Evolutionary conservation across 768 basidiomycete species (phyloP).

Genomic region (Hericium alpestre): DNA sequence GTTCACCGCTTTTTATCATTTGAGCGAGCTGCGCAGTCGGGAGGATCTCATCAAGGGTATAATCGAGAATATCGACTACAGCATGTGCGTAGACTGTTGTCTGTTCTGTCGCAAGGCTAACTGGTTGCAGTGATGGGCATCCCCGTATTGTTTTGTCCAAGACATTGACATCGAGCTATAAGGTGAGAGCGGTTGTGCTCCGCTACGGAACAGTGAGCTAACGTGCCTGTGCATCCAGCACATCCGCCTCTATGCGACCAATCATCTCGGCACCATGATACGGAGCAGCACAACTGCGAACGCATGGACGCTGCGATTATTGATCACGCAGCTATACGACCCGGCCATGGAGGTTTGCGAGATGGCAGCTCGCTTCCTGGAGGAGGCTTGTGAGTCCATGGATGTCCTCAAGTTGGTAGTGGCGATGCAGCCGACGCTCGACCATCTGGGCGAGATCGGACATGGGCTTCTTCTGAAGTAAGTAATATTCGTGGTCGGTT

Average conservation of each 20-base stretch:
- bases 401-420: slow-evolving; percentile 84
- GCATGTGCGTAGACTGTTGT: slow-evolving; percentile 42
- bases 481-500: slow-evolving; percentile 13
- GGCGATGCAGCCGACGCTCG: slow-evolving; percentile 88
- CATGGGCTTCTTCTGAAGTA: slow-evolving; percentile 83
- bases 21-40: slow-evolving; percentile 81
- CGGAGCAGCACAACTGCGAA: slow-evolving; percentile 53
- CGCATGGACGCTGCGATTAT: slow-evolving; percentile 82
- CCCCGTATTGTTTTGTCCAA: slow-evolving; percentile 88
- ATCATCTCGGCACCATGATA: slow-evolving; percentile 75
- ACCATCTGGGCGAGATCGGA: slow-evolving; percentile 89
- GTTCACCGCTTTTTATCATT: slow-evolving; percentile 92
- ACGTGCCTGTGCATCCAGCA: slow-evolving; percentile 36
- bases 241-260: slow-evolving; percentile 80
- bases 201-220: neutral
- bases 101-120: slow-evolving; percentile 6
- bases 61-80: slow-evolving; percentile 86
- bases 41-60: slow-evolving; percentile 89
- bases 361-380: slow-evolving; percentile 78
- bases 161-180: slow-evolving; percentile 87
- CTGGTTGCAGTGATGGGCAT: slow-evolving; percentile 70
- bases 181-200: slow-evolving; percentile 33
- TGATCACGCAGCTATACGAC: slow-evolving; percentile 94
- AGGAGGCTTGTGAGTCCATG: slow-evolving; percentile 80
- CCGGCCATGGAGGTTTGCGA: slow-evolving; percentile 84